phyloP scores from a whole-genome alignment of 129 eudicot genomes.

The Heracleum sosnowskyi region DNA sequence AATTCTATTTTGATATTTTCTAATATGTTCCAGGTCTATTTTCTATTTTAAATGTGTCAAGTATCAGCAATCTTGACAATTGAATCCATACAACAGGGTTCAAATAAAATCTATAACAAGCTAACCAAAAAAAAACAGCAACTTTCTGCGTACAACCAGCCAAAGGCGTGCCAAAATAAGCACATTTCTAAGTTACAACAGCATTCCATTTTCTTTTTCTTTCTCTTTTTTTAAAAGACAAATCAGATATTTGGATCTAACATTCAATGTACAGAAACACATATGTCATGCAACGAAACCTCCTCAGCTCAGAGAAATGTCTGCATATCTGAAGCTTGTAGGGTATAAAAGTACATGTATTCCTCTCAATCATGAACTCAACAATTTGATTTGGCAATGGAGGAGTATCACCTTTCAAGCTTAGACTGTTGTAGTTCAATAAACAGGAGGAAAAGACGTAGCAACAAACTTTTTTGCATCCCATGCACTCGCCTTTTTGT shows the following conservation, averaged over 20 bases:
- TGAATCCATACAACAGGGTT: not conserved
- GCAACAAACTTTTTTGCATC: not conserved
- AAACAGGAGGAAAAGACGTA: not conserved
- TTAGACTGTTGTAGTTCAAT: not conserved
- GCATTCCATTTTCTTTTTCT: not conserved
- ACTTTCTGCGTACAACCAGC: not conserved
- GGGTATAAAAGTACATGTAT: not conserved
- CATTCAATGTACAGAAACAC: conserved; percentile 3
- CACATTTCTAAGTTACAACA: not conserved
- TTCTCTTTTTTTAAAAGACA: not conserved
- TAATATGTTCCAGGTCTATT: not conserved
- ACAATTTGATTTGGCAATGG: not conserved
- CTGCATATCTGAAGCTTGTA: not conserved
- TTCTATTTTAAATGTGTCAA: not conserved
- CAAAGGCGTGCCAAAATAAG: not conserved
- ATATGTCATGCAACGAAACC: not conserved
- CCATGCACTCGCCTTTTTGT: not conserved
- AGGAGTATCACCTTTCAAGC: not conserved
- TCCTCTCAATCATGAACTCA: not conserved
- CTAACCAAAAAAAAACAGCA: not conserved
- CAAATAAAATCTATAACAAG: not conserved
- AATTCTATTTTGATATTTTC: not conserved
- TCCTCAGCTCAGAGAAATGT: not conserved
- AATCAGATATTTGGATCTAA: not conserved
- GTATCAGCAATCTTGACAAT: not conserved